Percentiles rank a stretch among this genome's conserved stretches.
These are phyloP conservation scores for Bothia castanella DNA, from an alignment of 1,284 basidiomycete species.

Conservation along the genomic window DNA sequence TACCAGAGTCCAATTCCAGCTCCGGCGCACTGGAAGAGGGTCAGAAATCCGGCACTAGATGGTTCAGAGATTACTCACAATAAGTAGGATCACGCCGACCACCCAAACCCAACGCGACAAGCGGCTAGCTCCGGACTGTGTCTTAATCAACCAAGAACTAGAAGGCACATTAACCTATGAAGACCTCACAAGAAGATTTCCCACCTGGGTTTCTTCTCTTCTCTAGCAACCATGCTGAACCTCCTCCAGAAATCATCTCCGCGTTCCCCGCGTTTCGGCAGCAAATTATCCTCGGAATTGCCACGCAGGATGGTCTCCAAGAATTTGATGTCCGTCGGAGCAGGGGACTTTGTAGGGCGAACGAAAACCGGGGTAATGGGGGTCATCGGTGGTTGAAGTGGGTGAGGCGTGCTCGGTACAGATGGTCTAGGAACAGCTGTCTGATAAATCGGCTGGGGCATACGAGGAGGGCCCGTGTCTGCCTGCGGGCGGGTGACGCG, in stretches of 20 bases:
- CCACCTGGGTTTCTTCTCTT: constrained; percentile 60
- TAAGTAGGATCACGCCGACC: constrained; percentile 54
- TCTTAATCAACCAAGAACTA: constrained; percentile 67
- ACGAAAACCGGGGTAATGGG: constrained; percentile 76
- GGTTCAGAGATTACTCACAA: constrained; percentile 37
- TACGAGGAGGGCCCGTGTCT: constrained; percentile 23
- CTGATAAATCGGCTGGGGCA: constrained; percentile 36
- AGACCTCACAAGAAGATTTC: constrained; percentile 6
- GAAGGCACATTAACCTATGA: constrained; percentile 4
- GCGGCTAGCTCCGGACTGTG: constrained; percentile 46
- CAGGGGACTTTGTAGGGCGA: constrained; percentile 49
- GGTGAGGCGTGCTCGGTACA: constrained; percentile 55
- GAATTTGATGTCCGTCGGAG: constrained; percentile 48
- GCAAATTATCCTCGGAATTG: constrained; percentile 60
- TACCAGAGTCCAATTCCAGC: constrained; percentile 57
- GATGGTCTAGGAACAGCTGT: constrained; percentile 31
- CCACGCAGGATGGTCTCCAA: constrained; percentile 61
- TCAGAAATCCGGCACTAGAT: not conserved
- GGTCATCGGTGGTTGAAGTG: constrained; percentile 68
- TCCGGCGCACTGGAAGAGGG: constrained; percentile 40
- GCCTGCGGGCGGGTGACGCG: constrained; percentile 24
- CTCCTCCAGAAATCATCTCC: constrained; percentile 83
- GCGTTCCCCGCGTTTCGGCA: constrained; percentile 61
- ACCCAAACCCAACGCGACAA: constrained; percentile 69
- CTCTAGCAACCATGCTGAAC: constrained; percentile 77